phyloP scores from a whole-genome alignment of 2,329 filamentous ascomycete genomes.

The Hypoxylon sp. region DNA sequence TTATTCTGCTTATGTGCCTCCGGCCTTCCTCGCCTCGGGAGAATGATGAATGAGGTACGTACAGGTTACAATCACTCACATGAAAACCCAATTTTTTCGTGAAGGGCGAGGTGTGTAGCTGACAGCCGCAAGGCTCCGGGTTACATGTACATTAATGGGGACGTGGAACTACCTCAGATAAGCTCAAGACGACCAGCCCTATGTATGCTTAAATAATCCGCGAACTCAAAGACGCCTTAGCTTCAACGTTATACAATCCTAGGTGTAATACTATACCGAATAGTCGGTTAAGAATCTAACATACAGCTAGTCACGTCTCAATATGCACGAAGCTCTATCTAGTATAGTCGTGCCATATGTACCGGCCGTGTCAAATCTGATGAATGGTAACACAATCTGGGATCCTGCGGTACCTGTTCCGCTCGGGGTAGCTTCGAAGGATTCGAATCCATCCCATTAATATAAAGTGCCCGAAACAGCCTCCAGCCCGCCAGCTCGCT shows the following conservation, averaged over 20 bases:
- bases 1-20: neutral
- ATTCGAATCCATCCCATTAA: conserved; percentile 35
- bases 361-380: neutral
- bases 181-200: conserved; percentile 12
- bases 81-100: conserved; percentile 4
- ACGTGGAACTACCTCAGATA: neutral
- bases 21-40: conserved; percentile 16
- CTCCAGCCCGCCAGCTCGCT: conserved; percentile 10
- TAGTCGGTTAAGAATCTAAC: neutral
- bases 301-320: neutral
- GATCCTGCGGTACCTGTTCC: conserved; percentile 16
- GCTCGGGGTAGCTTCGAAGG: conserved; percentile 39
- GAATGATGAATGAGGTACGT: conserved; percentile 6
- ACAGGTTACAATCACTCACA: conserved; percentile 29
- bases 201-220: conserved; percentile 19
- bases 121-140: conserved; percentile 33
- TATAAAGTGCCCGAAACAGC: conserved; percentile 26
- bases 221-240: neutral
- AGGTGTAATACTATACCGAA: neutral
- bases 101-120: conserved; percentile 10
- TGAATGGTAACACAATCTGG: conserved; percentile 24
- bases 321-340: conserved; percentile 25
- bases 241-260: too few relatives aligned
- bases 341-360: conserved; percentile 17
- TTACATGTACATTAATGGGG: conserved; percentile 25